A percentile compares a stretch with the other conserved stretches of the same genome.
phyloP scores from a whole-genome alignment of 2,329 filamentous ascomycete species.

The Nothomitra cinnamomea region DNA sequence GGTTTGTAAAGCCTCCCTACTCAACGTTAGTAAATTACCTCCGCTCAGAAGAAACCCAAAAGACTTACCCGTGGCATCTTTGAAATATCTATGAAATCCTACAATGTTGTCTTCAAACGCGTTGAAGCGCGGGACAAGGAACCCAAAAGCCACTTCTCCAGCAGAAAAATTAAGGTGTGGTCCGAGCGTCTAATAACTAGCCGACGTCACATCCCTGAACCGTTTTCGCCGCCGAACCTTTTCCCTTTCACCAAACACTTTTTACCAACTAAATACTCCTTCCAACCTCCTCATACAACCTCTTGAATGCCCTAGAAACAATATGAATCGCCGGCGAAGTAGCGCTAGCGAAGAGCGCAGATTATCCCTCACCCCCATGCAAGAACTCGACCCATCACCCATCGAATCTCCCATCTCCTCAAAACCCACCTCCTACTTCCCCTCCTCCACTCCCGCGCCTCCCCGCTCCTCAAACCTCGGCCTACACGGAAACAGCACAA shows the following conservation, averaged over 20 bases:
- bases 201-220: constrained; percentile 14
- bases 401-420: constrained; percentile 41
- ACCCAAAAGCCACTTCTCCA: not conserved
- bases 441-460: constrained; percentile 16
- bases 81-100: too few relatives aligned
- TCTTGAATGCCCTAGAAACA: not conserved
- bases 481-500: constrained; percentile 51
- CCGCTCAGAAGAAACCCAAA: not conserved
- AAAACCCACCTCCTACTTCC: constrained; percentile 33
- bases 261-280: too few relatives aligned
- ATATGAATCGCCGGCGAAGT: constrained; percentile 10
- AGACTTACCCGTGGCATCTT: not conserved
- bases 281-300: too few relatives aligned
- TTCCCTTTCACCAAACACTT: not conserved
- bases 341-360: not conserved
- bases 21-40: not conserved
- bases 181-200: not conserved
- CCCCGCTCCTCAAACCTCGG: constrained; percentile 26
- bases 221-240: constrained; percentile 19
- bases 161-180: not conserved
- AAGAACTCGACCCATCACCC: constrained; percentile 67
- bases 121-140: not conserved
- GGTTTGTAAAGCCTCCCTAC: constrained; percentile 30
- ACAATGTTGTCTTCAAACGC: not conserved
- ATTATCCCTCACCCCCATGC: constrained; percentile 46